These are phyloP conservation scores for Yamadazyma paraphyllophila DNA, from an alignment of 805 yeast genomes.

Conservation along the genomic window DNA sequence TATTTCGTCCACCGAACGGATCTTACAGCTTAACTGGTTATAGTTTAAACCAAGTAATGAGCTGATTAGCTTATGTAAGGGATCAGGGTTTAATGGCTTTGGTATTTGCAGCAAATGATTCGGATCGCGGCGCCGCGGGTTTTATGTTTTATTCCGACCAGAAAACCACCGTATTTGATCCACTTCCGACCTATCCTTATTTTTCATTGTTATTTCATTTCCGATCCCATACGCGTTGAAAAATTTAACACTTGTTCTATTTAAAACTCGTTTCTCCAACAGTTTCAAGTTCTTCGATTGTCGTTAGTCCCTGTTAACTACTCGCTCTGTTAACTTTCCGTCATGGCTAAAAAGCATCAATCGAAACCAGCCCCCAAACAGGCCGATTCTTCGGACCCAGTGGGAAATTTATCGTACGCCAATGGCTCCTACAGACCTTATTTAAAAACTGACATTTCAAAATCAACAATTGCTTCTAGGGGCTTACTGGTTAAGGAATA, in stretches of 20 bases:
- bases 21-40: no score
- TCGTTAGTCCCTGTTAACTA: no score
- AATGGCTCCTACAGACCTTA: constrained; percentile 39
- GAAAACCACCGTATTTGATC: no score
- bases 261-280: not conserved
- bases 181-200: not conserved
- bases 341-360: not conserved
- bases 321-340: not conserved
- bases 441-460: constrained; percentile 42
- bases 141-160: no score
- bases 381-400: constrained; percentile 3
- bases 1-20: no score
- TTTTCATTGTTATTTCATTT: not conserved
- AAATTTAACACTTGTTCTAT: constrained; percentile 4
- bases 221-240: constrained; percentile 6
- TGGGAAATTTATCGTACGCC: constrained; percentile 4
- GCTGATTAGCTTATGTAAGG: no score
- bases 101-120: no score
- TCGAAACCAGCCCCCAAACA: not conserved
- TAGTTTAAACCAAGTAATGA: no score
- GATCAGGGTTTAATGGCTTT: no score
- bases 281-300: not conserved
- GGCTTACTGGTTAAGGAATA: constrained; percentile 36
- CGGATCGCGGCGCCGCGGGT: no score
- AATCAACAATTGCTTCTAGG: constrained; percentile 24